Base-by-base conservation (phyloP, 1,139 yeast species). In the Sugiyamaella neomexicana region DNA sequence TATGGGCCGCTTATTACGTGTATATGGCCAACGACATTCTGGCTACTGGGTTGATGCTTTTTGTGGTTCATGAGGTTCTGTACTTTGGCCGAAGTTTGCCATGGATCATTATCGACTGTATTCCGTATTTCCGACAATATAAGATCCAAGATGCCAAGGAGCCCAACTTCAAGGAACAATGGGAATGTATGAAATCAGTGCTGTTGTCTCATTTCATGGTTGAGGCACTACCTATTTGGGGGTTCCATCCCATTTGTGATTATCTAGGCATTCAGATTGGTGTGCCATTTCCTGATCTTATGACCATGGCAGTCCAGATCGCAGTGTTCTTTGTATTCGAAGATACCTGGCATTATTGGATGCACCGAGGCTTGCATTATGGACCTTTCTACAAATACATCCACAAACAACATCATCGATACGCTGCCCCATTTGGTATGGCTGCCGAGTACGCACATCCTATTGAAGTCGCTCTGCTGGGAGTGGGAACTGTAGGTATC, bases 361-460 rank as follows among this genome's bases (percentile, higher is more conserved):
- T 86, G 70, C 98, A 91, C 73, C 82, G 98, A 63, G 79, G 86
- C 40, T 83, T 91, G 71, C 98, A 91, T 71, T 80, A 83, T 67
- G 96, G 96, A 46, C 80, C 84, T 62, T 86, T 91, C 69, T 91
- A 91, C 80, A 89, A 87, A 75, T 81, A 85, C 71, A 89, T 91
- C 65, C 98, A 91, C 77, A 91, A 91, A 75, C 95, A 89, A 75
- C 98, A 91, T 73, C 98, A 91, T 73, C 82, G 90, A 71, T 91
- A 90, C 69, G 96, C 97, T 32, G 97, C 97, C 38, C 98, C 98
- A 32, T 91, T 91, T 70, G 98, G 98, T 20, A 77, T 91, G 60
- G 86, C 97, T 55, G 98, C 98, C 31, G 98, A 91, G 73, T 91
- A 91, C 69, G 98, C 98, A 12, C 97, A 91, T 67, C 98, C 98